Percentiles rank a stretch among this genome's conserved stretches.
phyloP scores from a whole-genome alignment of 176 grass and related monocot genomes.

The Luzula sylvatica region DNA sequence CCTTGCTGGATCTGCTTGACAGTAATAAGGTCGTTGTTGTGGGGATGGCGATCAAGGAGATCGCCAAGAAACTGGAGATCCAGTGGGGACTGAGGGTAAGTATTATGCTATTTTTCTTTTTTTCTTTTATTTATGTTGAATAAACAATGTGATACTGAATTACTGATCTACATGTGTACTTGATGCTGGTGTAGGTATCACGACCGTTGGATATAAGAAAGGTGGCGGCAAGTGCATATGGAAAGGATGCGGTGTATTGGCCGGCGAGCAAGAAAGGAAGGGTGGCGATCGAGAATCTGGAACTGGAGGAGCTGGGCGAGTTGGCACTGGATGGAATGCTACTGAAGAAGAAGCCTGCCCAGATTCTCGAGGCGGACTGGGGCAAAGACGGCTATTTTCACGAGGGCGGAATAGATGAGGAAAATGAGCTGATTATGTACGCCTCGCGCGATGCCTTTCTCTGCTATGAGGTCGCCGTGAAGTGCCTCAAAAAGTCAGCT shows the following conservation, averaged over 20 bases:
- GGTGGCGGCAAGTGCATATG: background rate
- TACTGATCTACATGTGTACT: too few species aligned
- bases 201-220: background rate
- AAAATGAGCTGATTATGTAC: background rate
- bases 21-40: constrained; percentile 8
- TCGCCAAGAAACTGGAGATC: constrained; percentile 1
- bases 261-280: background rate
- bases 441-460: background rate
- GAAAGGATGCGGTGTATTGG: constrained; percentile 12
- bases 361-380: background rate
- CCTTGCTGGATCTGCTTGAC: background rate
- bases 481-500: background rate
- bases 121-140: too few species aligned
- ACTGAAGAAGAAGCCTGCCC: constrained; percentile 12
- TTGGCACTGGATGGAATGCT: constrained; percentile 4
- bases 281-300: constrained; percentile 9
- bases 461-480: background rate
- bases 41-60: background rate
- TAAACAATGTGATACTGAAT: too few species aligned
- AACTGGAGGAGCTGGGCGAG: constrained; percentile 17
- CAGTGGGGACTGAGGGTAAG: constrained; percentile 9
- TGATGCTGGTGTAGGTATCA: constrained; percentile 2
- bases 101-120: background rate
- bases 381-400: too few species aligned
- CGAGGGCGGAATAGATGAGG: background rate